Conservation (phyloP, 164 flowering plant genomes). For the Echeveria elegans region DNA sequence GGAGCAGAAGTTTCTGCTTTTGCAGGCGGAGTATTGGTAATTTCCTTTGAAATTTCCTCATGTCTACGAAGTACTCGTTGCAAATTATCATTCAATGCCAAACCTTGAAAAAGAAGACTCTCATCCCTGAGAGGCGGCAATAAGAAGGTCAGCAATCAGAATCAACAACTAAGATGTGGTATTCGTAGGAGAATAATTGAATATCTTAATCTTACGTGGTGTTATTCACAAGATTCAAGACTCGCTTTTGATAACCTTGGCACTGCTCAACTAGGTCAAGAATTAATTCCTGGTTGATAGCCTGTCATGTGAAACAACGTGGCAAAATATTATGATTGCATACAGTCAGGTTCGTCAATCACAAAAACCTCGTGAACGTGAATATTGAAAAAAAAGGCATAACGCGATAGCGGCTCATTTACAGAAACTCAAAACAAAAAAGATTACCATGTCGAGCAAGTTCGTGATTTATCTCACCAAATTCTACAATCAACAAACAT, state of each 20-base stretch:
- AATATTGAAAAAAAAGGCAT: neutral
- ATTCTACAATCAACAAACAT: neutral
- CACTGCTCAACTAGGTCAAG: conserved; percentile 96
- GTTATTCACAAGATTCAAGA: conserved; percentile 69
- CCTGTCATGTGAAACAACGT: conserved; percentile 30
- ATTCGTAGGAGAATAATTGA: neutral
- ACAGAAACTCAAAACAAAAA: neutral
- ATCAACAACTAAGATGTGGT: neutral
- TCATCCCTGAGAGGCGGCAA: conserved; percentile 54
- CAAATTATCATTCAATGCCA: conserved; percentile 75
- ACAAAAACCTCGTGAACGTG: neutral
- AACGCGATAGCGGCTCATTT: neutral
- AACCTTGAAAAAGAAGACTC: conserved; percentile 72
- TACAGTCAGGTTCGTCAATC: neutral
- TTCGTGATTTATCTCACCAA: too few species aligned
- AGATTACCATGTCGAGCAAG: too few species aligned
- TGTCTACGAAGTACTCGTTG: conserved; percentile 71
- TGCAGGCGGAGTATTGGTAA: conserved; percentile 13
- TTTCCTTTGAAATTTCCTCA: conserved; percentile 66
- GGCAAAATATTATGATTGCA: neutral
- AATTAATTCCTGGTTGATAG: conserved; percentile 70
- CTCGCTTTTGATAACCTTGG: conserved; percentile 77
- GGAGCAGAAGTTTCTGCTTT: conserved; percentile 32
- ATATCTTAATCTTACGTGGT: conserved; percentile 63
- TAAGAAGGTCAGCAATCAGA: neutral